A percentile compares a stretch with the other conserved stretches of the same genome.
Evolutionary conservation across 805 yeast genomes (phyloP).

Genomic region (Zygotorulaspora danielsina): DNA sequence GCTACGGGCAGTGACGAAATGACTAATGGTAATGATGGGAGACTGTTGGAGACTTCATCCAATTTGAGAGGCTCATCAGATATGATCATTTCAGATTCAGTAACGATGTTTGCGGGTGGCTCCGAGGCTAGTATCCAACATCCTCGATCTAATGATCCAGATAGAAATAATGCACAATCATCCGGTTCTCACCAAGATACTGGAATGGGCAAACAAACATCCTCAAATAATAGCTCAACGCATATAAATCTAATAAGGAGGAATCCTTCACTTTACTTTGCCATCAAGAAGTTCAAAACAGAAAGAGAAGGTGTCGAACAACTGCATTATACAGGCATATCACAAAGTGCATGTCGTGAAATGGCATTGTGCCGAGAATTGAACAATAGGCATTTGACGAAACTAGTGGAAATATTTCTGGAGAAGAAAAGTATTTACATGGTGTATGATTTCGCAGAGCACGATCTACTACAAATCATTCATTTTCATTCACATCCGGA

Average conservation of each 20-base stretch:
- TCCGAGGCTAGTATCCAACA: slow-evolving; percentile 4
- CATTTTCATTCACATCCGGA: slow-evolving; percentile 94
- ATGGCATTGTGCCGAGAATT: slow-evolving; percentile 92
- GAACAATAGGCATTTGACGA: slow-evolving; percentile 72
- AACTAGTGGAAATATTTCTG: slow-evolving; percentile 73
- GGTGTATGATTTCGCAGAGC: slow-evolving; percentile 96
- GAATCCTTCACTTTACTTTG: slow-evolving; percentile 46
- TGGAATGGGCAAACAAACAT: not conserved
- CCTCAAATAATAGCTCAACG: not conserved
- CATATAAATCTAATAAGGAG: slow-evolving; percentile 10
- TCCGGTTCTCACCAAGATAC: not conserved
- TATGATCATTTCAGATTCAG: slow-evolving; percentile 3
- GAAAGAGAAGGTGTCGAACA: slow-evolving; percentile 85
- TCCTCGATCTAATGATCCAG: slow-evolving; percentile 5
- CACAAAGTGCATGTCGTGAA: slow-evolving; percentile 94
- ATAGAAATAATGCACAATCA: slow-evolving; percentile 2
- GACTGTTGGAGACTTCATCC: slow-evolving; percentile 2
- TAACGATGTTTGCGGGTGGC: not conserved
- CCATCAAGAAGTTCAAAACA: slow-evolving; percentile 92
- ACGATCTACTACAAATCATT: slow-evolving; percentile 88
- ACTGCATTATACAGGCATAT: slow-evolving; percentile 86
- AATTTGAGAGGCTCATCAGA: slow-evolving; percentile 3
- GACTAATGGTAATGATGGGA: slow-evolving; percentile 4
- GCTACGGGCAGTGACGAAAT: slow-evolving; percentile 2
- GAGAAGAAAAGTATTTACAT: slow-evolving; percentile 88